These are phyloP conservation scores for Epichloe glyceriae DNA, from an alignment of 2,329 filamentous ascomycete genomes.

Conservation along the genomic window DNA sequence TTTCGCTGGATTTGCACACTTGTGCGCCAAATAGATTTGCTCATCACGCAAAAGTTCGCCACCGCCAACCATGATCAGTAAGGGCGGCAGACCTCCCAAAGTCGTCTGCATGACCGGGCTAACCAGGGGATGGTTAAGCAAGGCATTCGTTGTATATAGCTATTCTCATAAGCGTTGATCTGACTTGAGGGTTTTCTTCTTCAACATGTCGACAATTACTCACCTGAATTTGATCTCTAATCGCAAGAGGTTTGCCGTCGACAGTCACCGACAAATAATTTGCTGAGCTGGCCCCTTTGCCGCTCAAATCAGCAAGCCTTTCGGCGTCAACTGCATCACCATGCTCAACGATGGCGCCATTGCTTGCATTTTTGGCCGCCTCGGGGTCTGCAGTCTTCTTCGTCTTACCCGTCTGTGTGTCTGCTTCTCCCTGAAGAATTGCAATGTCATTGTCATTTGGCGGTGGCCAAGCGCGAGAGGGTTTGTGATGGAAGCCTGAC, in stretches of 20 bases:
- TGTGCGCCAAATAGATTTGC: constrained; percentile 90
- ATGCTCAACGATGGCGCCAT: constrained; percentile 22
- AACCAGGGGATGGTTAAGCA: constrained; percentile 77
- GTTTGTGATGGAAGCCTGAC: constrained; percentile 80
- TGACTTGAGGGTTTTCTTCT: not conserved
- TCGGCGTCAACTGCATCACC: constrained; percentile 12
- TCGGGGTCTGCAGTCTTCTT: constrained; percentile 11
- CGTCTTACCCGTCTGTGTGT: constrained; percentile 21
- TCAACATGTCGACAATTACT: constrained; percentile 4
- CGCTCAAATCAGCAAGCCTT: constrained; percentile 12
- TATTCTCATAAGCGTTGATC: constrained; percentile 17
- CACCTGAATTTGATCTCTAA: constrained; percentile 89
- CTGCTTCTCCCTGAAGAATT: constrained; percentile 37
- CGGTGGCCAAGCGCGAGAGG: constrained; percentile 84
- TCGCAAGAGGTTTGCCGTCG: constrained; percentile 54
- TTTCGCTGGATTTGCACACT: constrained; percentile 69
- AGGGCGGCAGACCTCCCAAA: constrained; percentile 75
- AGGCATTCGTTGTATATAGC: constrained; percentile 69
- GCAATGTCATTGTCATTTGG: constrained; percentile 65
- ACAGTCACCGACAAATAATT: constrained; percentile 50
- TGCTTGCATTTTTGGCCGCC: constrained; percentile 15
- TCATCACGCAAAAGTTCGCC: constrained; percentile 86
- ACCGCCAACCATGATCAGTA: constrained; percentile 77
- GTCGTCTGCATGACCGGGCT: constrained; percentile 81
- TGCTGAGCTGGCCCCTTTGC: constrained; percentile 14